Evolutionary conservation across 306 rosid genomes (phyloP).

Genomic region (Cicer cuneatum): DNA sequence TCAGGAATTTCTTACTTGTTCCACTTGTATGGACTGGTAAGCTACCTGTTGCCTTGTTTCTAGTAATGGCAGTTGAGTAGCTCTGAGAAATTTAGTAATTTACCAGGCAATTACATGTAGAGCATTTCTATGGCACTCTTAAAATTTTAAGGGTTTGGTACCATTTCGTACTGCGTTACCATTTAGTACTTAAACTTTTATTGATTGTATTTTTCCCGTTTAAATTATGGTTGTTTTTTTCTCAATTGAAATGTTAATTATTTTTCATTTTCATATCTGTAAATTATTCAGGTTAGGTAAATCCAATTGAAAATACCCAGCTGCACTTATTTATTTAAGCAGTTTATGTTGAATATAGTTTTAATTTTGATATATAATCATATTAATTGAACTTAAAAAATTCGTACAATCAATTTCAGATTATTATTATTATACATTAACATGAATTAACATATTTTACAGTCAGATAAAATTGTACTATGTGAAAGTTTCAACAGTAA

Average conservation of each 20-base stretch:
- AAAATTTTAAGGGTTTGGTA: neutral
- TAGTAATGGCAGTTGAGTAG: constrained; percentile 20
- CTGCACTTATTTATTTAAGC: neutral
- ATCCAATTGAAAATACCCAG: neutral
- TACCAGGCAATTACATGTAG: constrained; percentile 20
- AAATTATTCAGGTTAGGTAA: neutral
- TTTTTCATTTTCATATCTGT: constrained; percentile 3
- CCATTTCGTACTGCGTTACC: neutral
- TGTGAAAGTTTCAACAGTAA: neutral
- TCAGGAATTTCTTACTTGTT: constrained; percentile 65
- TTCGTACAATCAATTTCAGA: neutral
- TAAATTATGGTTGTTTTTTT: neutral
- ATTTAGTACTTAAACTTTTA: neutral
- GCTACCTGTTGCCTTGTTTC: constrained; percentile 47
- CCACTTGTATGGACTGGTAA: constrained; percentile 83
- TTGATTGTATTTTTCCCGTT: neutral
- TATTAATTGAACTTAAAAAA: neutral
- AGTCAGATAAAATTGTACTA: neutral
- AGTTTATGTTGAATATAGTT: neutral
- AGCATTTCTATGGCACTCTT: neutral
- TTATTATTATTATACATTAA: too few relatives aligned
- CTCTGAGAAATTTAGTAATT: constrained; percentile 17
- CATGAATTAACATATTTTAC: neutral
- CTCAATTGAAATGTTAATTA: neutral
- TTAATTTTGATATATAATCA: neutral